Conservation (phyloP, 768 basidiomycete species). For the Macrolepiota albuminosa region DNA sequence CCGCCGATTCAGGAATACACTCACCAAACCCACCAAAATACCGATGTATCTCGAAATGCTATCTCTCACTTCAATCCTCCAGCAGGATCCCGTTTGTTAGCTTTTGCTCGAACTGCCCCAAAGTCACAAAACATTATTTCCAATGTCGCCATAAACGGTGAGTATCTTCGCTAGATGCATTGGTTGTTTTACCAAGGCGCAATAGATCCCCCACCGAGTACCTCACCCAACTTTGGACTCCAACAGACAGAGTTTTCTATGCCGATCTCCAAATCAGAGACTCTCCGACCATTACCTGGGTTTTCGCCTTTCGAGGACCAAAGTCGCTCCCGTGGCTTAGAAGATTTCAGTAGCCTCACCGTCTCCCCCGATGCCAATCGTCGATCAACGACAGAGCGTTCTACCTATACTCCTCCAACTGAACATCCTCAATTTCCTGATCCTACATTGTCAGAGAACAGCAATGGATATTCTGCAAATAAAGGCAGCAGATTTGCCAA, state of each 20-base stretch:
- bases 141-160: slow-evolving; percentile 22
- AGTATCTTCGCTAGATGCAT: not conserved
- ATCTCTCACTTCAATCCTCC: slow-evolving; percentile 42
- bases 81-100: slow-evolving; percentile 46
- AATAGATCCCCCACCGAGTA: slow-evolving; percentile 1
- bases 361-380: slow-evolving; percentile 11
- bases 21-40: slow-evolving; percentile 5
- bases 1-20: not conserved
- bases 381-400: slow-evolving; percentile 11
- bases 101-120: slow-evolving; percentile 32
- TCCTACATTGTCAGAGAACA: slow-evolving; percentile 21
- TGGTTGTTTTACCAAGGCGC: not conserved
- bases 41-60: slow-evolving; percentile 3
- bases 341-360: slow-evolving; percentile 16
- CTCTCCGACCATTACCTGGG: slow-evolving; percentile 25
- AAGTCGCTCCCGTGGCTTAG: slow-evolving; percentile 20
- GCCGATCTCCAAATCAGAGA: slow-evolving; percentile 24
- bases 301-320: slow-evolving; percentile 62
- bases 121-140: slow-evolving; percentile 20
- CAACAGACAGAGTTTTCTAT: slow-evolving; percentile 17
- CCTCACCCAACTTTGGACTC: slow-evolving; percentile 4
- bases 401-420: slow-evolving; percentile 16
- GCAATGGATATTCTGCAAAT: slow-evolving; percentile 43
- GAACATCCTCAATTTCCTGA: slow-evolving; percentile 11
- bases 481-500: slow-evolving; percentile 86